A percentile compares a stretch with the other conserved stretches of the same genome.
phyloP scores from a whole-genome alignment of 2,329 filamentous ascomycete genomes.

The Penicillium sp. region DNA sequence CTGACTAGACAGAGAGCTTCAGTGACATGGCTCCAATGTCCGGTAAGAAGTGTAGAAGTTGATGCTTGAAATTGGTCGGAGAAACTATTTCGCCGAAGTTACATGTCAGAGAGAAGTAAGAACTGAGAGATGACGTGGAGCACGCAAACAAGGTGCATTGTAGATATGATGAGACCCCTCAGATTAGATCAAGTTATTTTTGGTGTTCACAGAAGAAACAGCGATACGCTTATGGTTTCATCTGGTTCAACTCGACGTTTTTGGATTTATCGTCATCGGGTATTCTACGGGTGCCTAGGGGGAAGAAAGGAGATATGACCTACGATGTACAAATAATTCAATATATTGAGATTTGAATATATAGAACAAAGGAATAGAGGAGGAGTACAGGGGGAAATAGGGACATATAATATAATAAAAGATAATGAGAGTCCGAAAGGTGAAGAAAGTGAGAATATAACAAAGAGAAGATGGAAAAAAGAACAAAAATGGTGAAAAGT shows the following conservation, averaged over 20 bases:
- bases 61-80: conserved; percentile 20
- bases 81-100: conserved; percentile 20
- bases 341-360: not conserved
- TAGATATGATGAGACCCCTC: conserved; percentile 33
- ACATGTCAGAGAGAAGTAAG: not conserved
- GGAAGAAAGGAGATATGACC: not conserved
- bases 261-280: conserved; percentile 36
- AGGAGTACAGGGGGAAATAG: not conserved
- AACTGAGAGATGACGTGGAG: not conserved
- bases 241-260: conserved; percentile 19
- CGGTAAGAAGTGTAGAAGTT: not conserved
- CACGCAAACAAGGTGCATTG: conserved; percentile 1
- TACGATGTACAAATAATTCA: not conserved
- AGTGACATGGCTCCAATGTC: not conserved
- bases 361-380: not conserved
- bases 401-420: not conserved
- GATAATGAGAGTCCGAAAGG: not conserved
- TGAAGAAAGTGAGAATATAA: not conserved
- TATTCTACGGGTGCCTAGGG: not conserved
- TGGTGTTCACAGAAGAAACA: conserved; percentile 42
- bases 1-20: not conserved
- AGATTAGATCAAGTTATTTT: conserved; percentile 64
- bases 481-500: not conserved
- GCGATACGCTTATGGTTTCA: conserved; percentile 31
- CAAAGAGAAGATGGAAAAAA: not conserved